Evolutionary conservation across 257 asterid genomes (phyloP), one percentile per base, ranked within the genome.

Genomic region (Orobanche coerulescens): DNA sequence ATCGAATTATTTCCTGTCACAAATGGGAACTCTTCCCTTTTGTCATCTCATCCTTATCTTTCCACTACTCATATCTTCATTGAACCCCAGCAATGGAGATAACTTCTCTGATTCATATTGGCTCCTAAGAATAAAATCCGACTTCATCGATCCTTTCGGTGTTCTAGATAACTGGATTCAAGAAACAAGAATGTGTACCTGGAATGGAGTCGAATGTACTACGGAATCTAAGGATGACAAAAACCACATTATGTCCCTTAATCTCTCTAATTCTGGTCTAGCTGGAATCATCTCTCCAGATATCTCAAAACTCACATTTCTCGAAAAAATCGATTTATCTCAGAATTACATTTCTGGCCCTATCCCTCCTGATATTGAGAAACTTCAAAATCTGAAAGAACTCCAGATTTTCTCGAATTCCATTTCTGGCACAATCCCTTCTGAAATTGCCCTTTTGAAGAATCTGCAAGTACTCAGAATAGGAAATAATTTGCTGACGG

Each of bases 141-240:
- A 80, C 60, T 65, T 91, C 63, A 51, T 76, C 48, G 89, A 87
- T 73, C 88, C 87, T 3, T 53, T 65, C 9, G 80, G 81, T 39
- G 79, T 67, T 76, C 86, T 91, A 51, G 54, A 72, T 11, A 81
- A 57, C 75, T 91, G 98, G 98, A 58, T 77, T 62, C 71, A 71
- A 71, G 79, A 64, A 58, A 73, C 78, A 15, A 72, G 68, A 42
- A 57, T 84, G 20, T 91, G 98, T 64, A 49, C 78, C 31, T 91
- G 98, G 98, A 61, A 75, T 67, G 96, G 95, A 49, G 75, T 91
- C 57, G 64, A 80, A 52, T 91, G 98, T 59, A 70, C 95, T n/a
- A n/a, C n/a, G n/a, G n/a, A n/a, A n/a, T n/a, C n/a, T n/a, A n/a
- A n/a, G 65, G 69, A 66, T 46, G 85, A 85, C 72, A 70, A 69